Evolutionary conservation across 495 filamentous ascomycete species (phyloP), one percentile per base, ranked within the genome.

Genomic region (Wilcoxina mikolae): DNA sequence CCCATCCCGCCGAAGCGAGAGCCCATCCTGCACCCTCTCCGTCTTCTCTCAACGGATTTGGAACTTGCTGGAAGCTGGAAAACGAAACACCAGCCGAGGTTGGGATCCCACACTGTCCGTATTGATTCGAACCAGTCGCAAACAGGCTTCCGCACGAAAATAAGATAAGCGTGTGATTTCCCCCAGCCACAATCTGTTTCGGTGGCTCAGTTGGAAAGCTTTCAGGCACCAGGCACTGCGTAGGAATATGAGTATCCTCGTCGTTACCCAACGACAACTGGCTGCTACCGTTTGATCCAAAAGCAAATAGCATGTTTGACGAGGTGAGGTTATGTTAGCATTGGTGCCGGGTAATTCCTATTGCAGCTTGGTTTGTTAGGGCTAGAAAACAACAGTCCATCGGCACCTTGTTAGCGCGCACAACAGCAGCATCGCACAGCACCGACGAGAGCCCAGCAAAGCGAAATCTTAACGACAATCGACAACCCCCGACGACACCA

Each of bases 281-380:
- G 50, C 86, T 85, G 4, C 80, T 84, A 33, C 84, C 81, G 67
- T 95, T 98, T 26, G 90, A 95, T 29, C 91, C 91, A 58, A 95
- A 79, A n/a, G 87, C 80, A 64, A 80, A 86, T 41, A 95, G 71
- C 44, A 64, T 69, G 18, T 27, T 65, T 58, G 17, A 75, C 75
- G 20, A 15, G n/a, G 31, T 38, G 31, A n/a, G 31, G 31, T 54
- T 51, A 35, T n/a, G n/a, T n/a, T n/a, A n/a, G n/a, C n/a, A n/a
- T n/a, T n/a, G n/a, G n/a, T n/a, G n/a, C n/a, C n/a, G n/a, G n/a
- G n/a, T n/a, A n/a, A n/a, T n/a, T n/a, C n/a, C n/a, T n/a, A n/a
- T 18, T 15, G 18, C 12, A 28, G 28, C 53, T 51, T 46, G 15
- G 35, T 39, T 5, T 18, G 15, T 18, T 39, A 39, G 35, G 35